Evolutionary conservation across 2,329 filamentous ascomycete species (phyloP).

Genomic region (Nannizziopsis barbatae): DNA sequence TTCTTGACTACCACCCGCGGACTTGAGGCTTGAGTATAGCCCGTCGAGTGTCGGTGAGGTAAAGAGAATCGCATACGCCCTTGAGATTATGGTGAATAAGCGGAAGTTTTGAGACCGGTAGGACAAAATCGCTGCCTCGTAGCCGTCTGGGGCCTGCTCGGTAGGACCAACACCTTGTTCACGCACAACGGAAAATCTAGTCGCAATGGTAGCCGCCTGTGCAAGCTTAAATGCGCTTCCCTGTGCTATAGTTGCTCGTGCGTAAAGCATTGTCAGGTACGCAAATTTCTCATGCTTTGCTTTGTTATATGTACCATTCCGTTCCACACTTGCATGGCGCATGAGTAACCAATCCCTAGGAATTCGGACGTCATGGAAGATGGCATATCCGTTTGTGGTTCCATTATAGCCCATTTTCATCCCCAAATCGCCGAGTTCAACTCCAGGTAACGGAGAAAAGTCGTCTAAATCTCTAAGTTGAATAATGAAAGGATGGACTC

Average conservation of each 20-base stretch:
- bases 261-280: conserved; percentile 26
- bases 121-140: conserved; percentile 17
- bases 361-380: conserved; percentile 26
- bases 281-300: conserved; percentile 23
- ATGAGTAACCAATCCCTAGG: conserved; percentile 25
- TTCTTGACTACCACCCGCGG: conserved; percentile 8
- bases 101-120: conserved; percentile 22
- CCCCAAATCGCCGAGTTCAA: conserved; percentile 24
- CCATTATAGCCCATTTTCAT: conserved; percentile 20
- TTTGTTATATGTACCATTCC: conserved; percentile 22
- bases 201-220: conserved; percentile 27
- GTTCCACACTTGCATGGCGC: conserved; percentile 20
- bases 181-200: conserved; percentile 21
- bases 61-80: conserved; percentile 22
- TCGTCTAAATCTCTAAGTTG: conserved; percentile 21
- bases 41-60: conserved; percentile 12
- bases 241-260: conserved; percentile 22
- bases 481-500: conserved; percentile 23
- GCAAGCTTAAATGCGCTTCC: conserved; percentile 22
- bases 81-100: conserved; percentile 20
- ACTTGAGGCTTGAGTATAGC: conserved; percentile 12
- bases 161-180: conserved; percentile 21
- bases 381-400: conserved; percentile 27
- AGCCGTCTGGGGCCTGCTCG: conserved; percentile 13
- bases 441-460: conserved; percentile 18